Evolutionary conservation across 2,329 filamentous ascomycete species (phyloP).

Genomic region (Aspergillus novofumigatus): DNA sequence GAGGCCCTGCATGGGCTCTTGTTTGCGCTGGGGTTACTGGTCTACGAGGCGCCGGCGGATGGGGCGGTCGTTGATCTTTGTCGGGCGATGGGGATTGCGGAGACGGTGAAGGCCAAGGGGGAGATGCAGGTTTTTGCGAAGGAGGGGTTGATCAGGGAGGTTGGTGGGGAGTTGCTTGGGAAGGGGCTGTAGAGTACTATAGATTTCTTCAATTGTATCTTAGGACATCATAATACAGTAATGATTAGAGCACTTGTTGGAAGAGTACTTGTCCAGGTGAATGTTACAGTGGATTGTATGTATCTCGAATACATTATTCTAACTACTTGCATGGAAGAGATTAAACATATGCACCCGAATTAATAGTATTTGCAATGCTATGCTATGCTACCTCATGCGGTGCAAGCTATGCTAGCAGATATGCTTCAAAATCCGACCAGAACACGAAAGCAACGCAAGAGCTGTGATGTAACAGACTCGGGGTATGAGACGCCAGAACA

Average conservation of each 20-base stretch:
- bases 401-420: too few relatives aligned
- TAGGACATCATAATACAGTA: background rate
- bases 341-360: too few relatives aligned
- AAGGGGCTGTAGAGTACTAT: constrained; percentile 36
- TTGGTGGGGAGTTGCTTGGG: constrained; percentile 26
- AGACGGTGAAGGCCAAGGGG: constrained; percentile 53
- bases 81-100: constrained; percentile 68
- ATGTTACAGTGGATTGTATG: background rate
- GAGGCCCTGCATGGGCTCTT: constrained; percentile 76
- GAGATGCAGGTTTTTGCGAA: constrained; percentile 54
- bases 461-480: constrained; percentile 19
- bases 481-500: constrained; percentile 14
- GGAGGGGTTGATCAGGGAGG: constrained; percentile 54
- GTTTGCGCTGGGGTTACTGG: constrained; percentile 69
- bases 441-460: constrained; percentile 7
- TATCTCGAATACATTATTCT: constrained; percentile 1
- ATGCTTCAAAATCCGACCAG: too few relatives aligned
- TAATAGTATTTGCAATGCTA: too few relatives aligned
- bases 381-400: too few relatives aligned
- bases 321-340: too few relatives aligned
- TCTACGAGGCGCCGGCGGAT: constrained; percentile 64
- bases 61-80: constrained; percentile 79
- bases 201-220: background rate
- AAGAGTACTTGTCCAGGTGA: too few relatives aligned
- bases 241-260: background rate